Evolutionary conservation across 2,329 filamentous ascomycete genomes (phyloP), one percentile per base, ranked within the genome.

Genomic region (Neofusicoccum umdonicola): DNA sequence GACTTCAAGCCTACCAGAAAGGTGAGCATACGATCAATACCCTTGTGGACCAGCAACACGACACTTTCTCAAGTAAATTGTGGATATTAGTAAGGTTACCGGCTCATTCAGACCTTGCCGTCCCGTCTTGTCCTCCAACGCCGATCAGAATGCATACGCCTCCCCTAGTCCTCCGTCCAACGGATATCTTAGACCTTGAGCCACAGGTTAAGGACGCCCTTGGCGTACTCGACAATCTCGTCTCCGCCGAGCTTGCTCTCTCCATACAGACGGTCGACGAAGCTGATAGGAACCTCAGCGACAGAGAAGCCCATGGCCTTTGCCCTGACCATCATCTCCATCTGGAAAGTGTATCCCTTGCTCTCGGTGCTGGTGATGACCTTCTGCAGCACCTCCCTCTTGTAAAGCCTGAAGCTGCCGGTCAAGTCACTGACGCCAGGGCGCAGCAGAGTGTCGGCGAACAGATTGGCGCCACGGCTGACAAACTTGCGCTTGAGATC

Each of bases 291-390:
- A 67, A 97, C 94, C 84, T 99, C 95, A 15, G 91, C 92, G 37
- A 99, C 94, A 42, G 89, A 91, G 82, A 87, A 96, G 0, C 95
- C 94, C 91, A 97, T 93, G 15, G 90, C 91, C 87, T 97, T 97
- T 39, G 95, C 95, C 67, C 93, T 86, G 8, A 98, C 94, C 89
- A 97, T 98, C 88, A 99, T 90, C 85, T 97, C 94, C 95, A 99
- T 99, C 87, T 99, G 95, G 84, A 99, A 99, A 45, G 91, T 94
- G 78, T 98, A 99, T 2, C 95, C 95, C 82, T 98, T 97, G 77
- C 92, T 95, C 84, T 97, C 90, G 8, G 93, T 97, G 79, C 86
- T 92, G 74, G 85, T 83, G 72, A 99, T 97, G 65, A 96, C 92
- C 83, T 92, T 93, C 78, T 96, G 87, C 74, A 99, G 80, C 67